Evolutionary conservation across 1,284 basidiomycete genomes (phyloP).

Genomic region (Cutaneotrichosporon sp.): DNA sequence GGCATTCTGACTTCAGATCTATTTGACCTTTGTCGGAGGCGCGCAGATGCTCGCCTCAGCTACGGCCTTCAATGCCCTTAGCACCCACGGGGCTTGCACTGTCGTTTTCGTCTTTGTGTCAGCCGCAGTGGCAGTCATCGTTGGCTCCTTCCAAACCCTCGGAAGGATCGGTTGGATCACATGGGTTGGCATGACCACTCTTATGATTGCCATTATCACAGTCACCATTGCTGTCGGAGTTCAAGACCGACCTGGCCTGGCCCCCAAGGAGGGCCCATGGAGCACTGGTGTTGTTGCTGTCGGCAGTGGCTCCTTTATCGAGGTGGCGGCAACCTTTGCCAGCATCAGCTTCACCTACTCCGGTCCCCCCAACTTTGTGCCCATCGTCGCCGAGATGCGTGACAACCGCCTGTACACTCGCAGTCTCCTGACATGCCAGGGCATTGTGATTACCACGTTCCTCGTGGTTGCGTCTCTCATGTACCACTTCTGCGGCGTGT

Average conservation of each 20-base stretch:
- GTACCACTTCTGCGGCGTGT: constrained; percentile 39
- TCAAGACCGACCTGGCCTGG: constrained; percentile 36
- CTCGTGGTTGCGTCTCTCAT: constrained; percentile 23
- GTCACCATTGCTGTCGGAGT: constrained; percentile 38
- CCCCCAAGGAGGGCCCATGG: constrained; percentile 33
- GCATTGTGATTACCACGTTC: constrained; percentile 8
- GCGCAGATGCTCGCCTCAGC: constrained; percentile 26
- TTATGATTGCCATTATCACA: constrained; percentile 29
- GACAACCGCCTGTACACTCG: constrained; percentile 16
- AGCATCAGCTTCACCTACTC: constrained; percentile 29
- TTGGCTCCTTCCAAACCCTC: constrained; percentile 30
- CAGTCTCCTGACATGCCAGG: constrained; percentile 17
- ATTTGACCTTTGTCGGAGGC: constrained; percentile 17
- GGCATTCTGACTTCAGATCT: neutral
- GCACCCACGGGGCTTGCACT: constrained; percentile 29
- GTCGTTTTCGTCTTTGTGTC: constrained; percentile 26
- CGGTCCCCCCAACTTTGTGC: constrained; percentile 24
- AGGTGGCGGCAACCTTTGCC: constrained; percentile 29
- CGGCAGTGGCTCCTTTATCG: constrained; percentile 23
- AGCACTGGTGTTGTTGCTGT: constrained; percentile 32
- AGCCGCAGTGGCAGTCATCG: constrained; percentile 18
- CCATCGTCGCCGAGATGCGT: constrained; percentile 45
- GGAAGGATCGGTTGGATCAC: constrained; percentile 32
- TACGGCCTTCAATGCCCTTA: constrained; percentile 38
- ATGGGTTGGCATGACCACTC: constrained; percentile 33